phyloP scores from a whole-genome alignment of 345 rosid genomes.

The Populus tremula region DNA sequence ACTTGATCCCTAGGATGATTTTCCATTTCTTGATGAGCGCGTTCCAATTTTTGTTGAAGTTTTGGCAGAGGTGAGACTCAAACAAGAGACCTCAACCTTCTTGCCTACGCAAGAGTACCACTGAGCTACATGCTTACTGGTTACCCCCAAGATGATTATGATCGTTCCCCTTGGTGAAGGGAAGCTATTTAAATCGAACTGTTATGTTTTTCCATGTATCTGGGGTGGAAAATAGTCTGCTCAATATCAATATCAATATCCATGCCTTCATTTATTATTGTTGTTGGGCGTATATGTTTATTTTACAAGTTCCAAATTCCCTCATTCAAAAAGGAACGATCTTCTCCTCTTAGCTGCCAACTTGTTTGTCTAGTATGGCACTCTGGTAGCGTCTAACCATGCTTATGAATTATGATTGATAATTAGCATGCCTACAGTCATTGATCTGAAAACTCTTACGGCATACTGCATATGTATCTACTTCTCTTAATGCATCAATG shows the following conservation, averaged over 20 bases:
- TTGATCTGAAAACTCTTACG: neutral
- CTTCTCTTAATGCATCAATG: neutral
- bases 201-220: neutral
- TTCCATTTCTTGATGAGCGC: neutral
- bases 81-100: neutral
- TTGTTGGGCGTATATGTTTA: neutral
- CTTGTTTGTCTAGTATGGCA: neutral
- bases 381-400: neutral
- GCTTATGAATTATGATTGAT: neutral
- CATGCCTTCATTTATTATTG: neutral
- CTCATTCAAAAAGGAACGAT: neutral
- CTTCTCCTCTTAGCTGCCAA: neutral
- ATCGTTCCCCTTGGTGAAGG: neutral
- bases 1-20: neutral
- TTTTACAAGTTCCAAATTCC: neutral
- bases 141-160: neutral
- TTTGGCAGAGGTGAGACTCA: neutral
- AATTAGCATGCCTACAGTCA: neutral
- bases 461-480: neutral
- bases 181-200: neutral
- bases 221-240: no score
- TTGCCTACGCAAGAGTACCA: no score
- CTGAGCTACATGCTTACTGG: neutral
- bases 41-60: neutral
- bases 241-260: no score